These are phyloP conservation scores for Neurospora sp. DNA, from an alignment of 495 filamentous ascomycete genomes.

Conservation along the genomic window DNA sequence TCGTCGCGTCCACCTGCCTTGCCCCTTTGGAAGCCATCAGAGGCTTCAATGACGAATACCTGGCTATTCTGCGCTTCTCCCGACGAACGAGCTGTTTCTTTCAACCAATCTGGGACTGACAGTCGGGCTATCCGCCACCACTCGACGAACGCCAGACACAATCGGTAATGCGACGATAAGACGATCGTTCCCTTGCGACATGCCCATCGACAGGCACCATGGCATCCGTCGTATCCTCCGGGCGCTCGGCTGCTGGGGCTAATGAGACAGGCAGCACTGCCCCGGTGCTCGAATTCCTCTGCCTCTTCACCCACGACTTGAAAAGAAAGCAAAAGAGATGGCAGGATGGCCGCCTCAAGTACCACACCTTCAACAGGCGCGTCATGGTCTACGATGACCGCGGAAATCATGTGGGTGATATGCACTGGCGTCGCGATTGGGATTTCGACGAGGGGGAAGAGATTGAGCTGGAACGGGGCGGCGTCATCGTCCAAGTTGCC, in stretches of 20 bases:
- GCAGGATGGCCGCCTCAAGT: constrained; percentile 83
- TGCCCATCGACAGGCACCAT: constrained; percentile 1
- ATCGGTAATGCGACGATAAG: not conserved
- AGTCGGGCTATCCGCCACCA: not conserved
- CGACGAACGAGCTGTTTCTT: not conserved
- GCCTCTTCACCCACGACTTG: constrained; percentile 78
- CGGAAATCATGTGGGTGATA: constrained; percentile 74
- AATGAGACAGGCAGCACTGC: constrained; percentile 29
- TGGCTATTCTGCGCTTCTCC: not conserved
- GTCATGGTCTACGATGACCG: constrained; percentile 82
- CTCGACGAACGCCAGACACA: not conserved
- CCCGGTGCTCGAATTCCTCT: constrained; percentile 66
- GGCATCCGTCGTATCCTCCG: constrained; percentile 13
- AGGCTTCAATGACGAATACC: not conserved
- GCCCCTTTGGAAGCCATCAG: not conserved
- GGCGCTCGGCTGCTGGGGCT: not conserved
- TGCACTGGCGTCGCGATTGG: constrained; percentile 62
- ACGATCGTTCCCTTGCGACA: not conserved
- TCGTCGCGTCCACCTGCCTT: not conserved
- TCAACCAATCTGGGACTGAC: not conserved
- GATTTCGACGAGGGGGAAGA: constrained; percentile 69
- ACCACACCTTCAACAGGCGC: constrained; percentile 84
- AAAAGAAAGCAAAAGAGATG: constrained; percentile 81
- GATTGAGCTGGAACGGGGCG: constrained; percentile 63
- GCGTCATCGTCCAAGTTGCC: constrained; percentile 64